A percentile compares a stretch with the other conserved stretches of the same genome.
Conservation (phyloP, 1,284 basidiomycete genomes). For the Wallemia hederae region DNA sequence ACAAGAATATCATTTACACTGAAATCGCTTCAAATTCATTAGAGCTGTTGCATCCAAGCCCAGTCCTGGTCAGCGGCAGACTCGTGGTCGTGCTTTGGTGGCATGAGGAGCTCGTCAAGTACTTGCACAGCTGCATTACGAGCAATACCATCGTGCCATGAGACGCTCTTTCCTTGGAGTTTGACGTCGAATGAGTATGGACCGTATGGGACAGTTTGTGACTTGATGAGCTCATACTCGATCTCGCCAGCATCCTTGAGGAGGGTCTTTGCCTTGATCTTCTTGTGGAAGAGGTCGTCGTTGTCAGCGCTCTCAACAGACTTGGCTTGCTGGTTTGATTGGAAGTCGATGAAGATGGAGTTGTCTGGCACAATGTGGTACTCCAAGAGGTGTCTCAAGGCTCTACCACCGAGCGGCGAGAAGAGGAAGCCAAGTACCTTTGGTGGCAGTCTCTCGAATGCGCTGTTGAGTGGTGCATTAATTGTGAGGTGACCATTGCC, state of each 20-base stretch:
- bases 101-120: background rate
- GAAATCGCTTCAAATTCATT: no score
- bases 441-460: constrained; percentile 28
- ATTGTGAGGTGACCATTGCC: constrained; percentile 28
- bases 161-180: background rate
- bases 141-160: background rate
- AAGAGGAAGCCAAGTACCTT: constrained; percentile 33
- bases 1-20: background rate
- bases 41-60: no score
- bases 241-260: background rate
- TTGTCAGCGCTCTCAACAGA: background rate
- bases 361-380: constrained; percentile 34
- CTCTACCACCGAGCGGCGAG: constrained; percentile 30
- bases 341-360: constrained; percentile 26
- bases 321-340: background rate
- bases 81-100: background rate
- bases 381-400: constrained; percentile 30
- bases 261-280: background rate
- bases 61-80: no score
- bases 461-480: constrained; percentile 34
- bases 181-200: background rate
- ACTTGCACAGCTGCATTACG: background rate
- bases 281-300: constrained; percentile 1
- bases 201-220: background rate
- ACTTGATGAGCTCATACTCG: background rate